phyloP scores from a whole-genome alignment of 805 yeast species.

The Torulaspora franciscae region DNA sequence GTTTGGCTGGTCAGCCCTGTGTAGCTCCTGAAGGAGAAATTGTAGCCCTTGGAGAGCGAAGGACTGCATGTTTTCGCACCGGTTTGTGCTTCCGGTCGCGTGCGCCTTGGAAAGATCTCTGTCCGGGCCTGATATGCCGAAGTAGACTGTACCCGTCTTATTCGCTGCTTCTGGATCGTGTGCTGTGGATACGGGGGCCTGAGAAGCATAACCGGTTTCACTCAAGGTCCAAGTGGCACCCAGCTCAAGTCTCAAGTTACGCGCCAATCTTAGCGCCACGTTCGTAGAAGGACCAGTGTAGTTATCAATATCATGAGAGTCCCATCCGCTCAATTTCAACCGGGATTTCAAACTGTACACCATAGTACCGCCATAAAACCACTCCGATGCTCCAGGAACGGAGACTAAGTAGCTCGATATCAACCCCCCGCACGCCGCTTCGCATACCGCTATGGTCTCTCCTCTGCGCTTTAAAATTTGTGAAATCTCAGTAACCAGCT shows the following conservation, averaged over 20 bases:
- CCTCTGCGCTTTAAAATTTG: conserved; percentile 45
- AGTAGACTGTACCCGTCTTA: conserved; percentile 55
- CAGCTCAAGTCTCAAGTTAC: conserved; percentile 72
- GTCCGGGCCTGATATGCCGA: conserved; percentile 65
- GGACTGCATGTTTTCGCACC: conserved; percentile 66
- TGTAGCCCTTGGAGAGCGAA: conserved; percentile 67
- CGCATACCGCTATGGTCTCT: conserved; percentile 74
- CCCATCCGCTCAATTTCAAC: conserved; percentile 74
- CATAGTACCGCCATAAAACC: conserved; percentile 78
- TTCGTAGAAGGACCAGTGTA: conserved; percentile 80
- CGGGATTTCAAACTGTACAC: conserved; percentile 74
- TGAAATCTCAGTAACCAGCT: conserved; percentile 55
- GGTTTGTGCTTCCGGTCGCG: conserved; percentile 45
- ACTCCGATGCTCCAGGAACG: conserved; percentile 79
- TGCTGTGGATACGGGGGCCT: conserved; percentile 45
- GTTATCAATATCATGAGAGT: conserved; percentile 56
- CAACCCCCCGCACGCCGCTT: conserved; percentile 88
- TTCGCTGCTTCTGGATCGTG: conserved; percentile 35
- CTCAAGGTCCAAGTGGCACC: conserved; percentile 79
- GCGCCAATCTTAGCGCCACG: conserved; percentile 70
- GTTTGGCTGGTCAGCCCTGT: conserved; percentile 12
- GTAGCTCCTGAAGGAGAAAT: conserved; percentile 51
- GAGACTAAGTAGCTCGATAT: conserved; percentile 75
- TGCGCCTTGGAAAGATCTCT: conserved; percentile 46
- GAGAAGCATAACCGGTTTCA: conserved; percentile 80